phyloP scores from a whole-genome alignment of 768 basidiomycete genomes.

The Mycena kentingensis region DNA sequence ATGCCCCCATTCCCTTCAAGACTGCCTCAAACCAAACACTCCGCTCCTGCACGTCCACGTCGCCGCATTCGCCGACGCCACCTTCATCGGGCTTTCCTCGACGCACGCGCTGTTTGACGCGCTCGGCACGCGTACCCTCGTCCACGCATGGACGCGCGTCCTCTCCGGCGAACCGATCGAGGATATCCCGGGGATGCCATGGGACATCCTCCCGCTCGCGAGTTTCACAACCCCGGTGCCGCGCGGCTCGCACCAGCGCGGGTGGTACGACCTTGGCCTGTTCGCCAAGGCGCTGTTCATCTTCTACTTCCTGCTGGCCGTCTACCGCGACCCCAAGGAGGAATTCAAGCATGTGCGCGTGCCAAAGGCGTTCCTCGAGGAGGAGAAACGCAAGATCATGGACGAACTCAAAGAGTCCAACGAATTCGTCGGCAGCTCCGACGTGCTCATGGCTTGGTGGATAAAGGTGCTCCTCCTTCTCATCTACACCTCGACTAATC shows the following conservation, averaged over 20 bases:
- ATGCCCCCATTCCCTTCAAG: neutral
- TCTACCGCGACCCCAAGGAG: neutral
- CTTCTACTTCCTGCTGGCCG: neutral
- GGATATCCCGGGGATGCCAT: conserved; percentile 1
- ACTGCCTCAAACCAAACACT: neutral
- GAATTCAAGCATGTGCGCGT: neutral
- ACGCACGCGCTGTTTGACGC: neutral
- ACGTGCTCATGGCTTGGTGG: conserved; percentile 3
- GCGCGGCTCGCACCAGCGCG: neutral
- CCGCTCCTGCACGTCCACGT: conserved; percentile 3
- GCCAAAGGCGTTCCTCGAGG: neutral
- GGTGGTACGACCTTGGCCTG: neutral
- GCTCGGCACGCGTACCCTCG: neutral
- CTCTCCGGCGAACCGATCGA: neutral
- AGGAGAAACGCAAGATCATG: neutral
- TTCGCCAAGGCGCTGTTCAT: neutral
- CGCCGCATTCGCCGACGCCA: neutral
- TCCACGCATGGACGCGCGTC: neutral
- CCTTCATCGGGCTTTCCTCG: neutral
- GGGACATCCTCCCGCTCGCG: neutral
- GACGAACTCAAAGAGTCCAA: neutral
- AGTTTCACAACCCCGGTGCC: neutral
- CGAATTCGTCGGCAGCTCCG: conserved; percentile 1
- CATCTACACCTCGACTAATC: neutral
- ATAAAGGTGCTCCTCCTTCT: neutral